Base-by-base conservation (phyloP, 129 eudicot species). In the Helichrysum umbraculigerum region DNA sequence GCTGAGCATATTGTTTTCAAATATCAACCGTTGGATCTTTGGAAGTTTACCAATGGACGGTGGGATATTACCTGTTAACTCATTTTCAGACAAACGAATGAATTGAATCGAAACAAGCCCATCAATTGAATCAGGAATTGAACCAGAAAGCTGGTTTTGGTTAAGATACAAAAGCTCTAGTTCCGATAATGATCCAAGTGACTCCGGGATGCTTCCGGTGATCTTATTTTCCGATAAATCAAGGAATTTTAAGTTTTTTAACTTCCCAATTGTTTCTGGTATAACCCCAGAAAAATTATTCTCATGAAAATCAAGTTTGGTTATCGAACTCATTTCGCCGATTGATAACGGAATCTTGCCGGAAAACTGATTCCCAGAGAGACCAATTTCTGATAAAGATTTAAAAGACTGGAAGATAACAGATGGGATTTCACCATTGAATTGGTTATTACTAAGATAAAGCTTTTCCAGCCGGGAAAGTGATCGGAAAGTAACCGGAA, bases 261-360 rank as follows among this genome's bases (percentile, higher is more conserved):
- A 80, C 35, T 79, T 79, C 19, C 95, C 96, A 50, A 93, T 82
- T 19, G 81, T 76, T 21, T 51, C 71, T 8, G 96, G 96, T 33
- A 90, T 85, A 0, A 70, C 65, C 0, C 96, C 95, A 1, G 91
- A 77, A 42, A 93, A 81, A 33, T 64, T 82, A 71, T 93, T 93
- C 60, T 66, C 73, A 57, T 85, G 90, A 28, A 88, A 78, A 84
- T 93, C 96, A 62, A 93, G 89, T 65, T 65, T 60, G 1, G 80
- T 81, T 0, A 93, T 30, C n/a, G 87, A 73, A 67, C 69, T 60
- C 85, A 86, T 41, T 0, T 79, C 82, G 3, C 87, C 90, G 2
- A 86, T 82, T 8, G 96, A 85, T 44, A 84, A 54, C 8, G 98
- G 96, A 12, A 93, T 82, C 42, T 80, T 25, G n/a, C 96, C 96